Percentiles rank a stretch among this genome's conserved stretches.
Evolutionary conservation across 371 early-diverging fungal species (phyloP).

Genomic region (Rhizopus delemar): DNA sequence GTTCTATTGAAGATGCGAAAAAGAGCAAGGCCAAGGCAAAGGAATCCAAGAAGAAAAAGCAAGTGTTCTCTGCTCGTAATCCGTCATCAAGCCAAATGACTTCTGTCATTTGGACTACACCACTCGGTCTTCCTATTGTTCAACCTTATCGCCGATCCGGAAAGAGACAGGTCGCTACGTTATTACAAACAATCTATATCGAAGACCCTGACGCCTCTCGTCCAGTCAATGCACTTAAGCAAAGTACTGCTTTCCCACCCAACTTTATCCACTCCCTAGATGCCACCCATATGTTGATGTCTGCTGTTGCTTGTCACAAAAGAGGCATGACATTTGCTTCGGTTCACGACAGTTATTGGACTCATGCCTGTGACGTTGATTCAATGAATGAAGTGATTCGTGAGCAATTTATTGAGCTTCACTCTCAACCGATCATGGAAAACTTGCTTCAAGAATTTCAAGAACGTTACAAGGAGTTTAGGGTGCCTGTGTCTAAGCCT

Average conservation of each 20-base stretch:
- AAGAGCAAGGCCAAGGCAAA: background rate
- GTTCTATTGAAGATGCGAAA: conserved; percentile 4
- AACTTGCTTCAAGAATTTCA: conserved; percentile 82
- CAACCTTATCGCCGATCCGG: conserved; percentile 91
- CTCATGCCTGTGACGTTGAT: conserved; percentile 92
- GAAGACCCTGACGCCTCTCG: conserved; percentile 69
- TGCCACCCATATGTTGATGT: conserved; percentile 97
- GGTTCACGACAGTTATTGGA: conserved; percentile 99
- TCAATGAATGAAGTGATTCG: conserved; percentile 84
- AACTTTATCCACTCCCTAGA: conserved; percentile 98
- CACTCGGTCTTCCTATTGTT: conserved; percentile 91
- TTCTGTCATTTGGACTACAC: conserved; percentile 96
- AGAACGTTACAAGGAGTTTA: conserved; percentile 77
- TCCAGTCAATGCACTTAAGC: conserved; percentile 89
- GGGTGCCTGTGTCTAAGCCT: conserved; percentile 55
- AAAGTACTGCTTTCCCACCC: conserved; percentile 96
- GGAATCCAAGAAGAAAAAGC: conserved; percentile 18
- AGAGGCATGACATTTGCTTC: conserved; percentile 87
- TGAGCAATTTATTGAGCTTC: conserved; percentile 88
- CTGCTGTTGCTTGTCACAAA: conserved; percentile 84
- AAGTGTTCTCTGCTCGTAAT: conserved; percentile 51
- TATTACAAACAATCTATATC: conserved; percentile 80
- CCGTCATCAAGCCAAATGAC: conserved; percentile 69
- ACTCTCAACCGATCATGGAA: conserved; percentile 83
- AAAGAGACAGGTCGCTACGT: conserved; percentile 68